phyloP scores from a whole-genome alignment of 169 alveolate species.

The Theileria orientalis region DNA sequence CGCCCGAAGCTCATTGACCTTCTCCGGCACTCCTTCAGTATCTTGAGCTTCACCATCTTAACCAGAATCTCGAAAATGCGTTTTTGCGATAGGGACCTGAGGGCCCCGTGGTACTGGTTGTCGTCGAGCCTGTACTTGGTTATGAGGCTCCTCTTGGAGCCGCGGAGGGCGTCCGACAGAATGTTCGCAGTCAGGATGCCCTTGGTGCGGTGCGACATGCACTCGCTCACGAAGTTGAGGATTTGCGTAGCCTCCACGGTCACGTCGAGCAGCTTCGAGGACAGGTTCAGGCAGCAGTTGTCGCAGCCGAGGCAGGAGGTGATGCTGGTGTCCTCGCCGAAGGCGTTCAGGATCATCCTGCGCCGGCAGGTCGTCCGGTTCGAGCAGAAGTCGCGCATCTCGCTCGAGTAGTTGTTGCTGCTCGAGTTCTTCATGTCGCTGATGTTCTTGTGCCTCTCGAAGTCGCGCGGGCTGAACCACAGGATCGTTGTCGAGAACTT shows the following conservation, averaged over 20 bases:
- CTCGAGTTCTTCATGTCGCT: background rate
- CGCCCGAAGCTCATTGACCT: slow-evolving; percentile 47
- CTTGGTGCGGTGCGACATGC: slow-evolving; percentile 30
- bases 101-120: slow-evolving; percentile 47
- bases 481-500: slow-evolving; percentile 76
- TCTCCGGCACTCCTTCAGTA: slow-evolving; percentile 48
- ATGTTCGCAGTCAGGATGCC: slow-evolving; percentile 49
- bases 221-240: slow-evolving; percentile 27
- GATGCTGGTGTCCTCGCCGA: slow-evolving; percentile 45
- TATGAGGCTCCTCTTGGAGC: slow-evolving; percentile 34
- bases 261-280: slow-evolving; percentile 36
- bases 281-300: slow-evolving; percentile 44
- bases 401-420: slow-evolving; percentile 4
- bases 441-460: slow-evolving; percentile 64
- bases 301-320: slow-evolving; percentile 52
- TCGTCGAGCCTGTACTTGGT: slow-evolving; percentile 38
- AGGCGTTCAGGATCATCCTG: slow-evolving; percentile 42
- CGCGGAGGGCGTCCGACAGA: slow-evolving; percentile 57
- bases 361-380: slow-evolving; percentile 56
- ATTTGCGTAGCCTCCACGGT: slow-evolving; percentile 45
- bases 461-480: slow-evolving; percentile 74
- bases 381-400: slow-evolving; percentile 59
- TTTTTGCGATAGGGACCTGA: slow-evolving; percentile 19
- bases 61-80: slow-evolving; percentile 30
- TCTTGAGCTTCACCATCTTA: slow-evolving; percentile 39